phyloP scores from a whole-genome alignment of 441 rosid species.

The Adansonia madagascariensis region DNA sequence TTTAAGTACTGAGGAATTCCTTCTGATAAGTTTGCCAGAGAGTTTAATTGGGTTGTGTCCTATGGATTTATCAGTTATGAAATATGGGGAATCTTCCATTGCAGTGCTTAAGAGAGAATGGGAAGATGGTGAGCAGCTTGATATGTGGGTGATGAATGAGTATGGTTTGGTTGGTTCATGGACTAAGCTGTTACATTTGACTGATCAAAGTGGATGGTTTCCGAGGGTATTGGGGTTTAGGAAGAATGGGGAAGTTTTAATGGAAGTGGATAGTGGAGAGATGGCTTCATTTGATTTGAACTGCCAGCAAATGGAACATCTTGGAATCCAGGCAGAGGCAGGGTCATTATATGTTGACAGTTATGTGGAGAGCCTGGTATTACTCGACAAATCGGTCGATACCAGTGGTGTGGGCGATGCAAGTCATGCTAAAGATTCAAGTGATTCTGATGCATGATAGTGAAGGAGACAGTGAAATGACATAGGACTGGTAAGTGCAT shows the following conservation, averaged over 20 bases:
- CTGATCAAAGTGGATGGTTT: neutral
- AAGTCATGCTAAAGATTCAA: neutral
- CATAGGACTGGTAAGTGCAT: neutral
- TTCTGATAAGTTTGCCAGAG: neutral
- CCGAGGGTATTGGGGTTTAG: conserved; percentile 8
- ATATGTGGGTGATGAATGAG: conserved; percentile 20
- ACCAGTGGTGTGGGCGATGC: neutral
- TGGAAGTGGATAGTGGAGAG: neutral
- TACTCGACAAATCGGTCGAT: conserved; percentile 14
- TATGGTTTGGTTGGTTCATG: conserved; percentile 23
- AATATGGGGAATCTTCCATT: conserved; percentile 20
- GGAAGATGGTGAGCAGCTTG: neutral
- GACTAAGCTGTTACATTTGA: conserved; percentile 6
- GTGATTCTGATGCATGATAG: neutral
- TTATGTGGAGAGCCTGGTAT: conserved; percentile 13
- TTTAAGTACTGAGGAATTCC: neutral
- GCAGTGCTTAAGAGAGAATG: neutral
- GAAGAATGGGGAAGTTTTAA: conserved; percentile 17
- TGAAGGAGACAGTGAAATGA: neutral
- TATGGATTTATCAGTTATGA: conserved; percentile 1
- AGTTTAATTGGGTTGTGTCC: neutral
- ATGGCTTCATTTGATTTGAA: conserved; percentile 15
- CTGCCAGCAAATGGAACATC: neutral
- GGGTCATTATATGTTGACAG: neutral
- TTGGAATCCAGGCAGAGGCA: neutral